Evolutionary conservation across 2,329 filamentous ascomycete genomes (phyloP).

Genomic region (Stagonosporopsis tanaceti): DNA sequence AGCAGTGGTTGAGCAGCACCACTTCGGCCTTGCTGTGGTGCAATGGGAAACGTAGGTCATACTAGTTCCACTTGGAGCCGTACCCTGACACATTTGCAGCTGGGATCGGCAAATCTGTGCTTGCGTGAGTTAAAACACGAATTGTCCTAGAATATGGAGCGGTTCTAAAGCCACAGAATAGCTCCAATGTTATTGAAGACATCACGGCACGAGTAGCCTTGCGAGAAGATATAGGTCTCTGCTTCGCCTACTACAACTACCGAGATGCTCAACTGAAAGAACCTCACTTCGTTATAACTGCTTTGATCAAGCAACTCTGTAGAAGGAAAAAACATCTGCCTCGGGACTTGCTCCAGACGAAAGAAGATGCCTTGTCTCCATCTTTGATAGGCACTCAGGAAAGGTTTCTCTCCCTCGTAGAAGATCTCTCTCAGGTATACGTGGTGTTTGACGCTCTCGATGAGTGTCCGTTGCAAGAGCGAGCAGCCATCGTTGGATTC

Average conservation of each 20-base stretch:
- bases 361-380: slow-evolving; percentile 16
- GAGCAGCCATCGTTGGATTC: slow-evolving; percentile 15
- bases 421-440: slow-evolving; percentile 14
- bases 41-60: slow-evolving; percentile 29
- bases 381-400: slow-evolving; percentile 22
- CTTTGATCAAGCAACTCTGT: slow-evolving; percentile 25
- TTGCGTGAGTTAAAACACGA: slow-evolving; percentile 16
- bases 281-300: slow-evolving; percentile 12
- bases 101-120: slow-evolving; percentile 35
- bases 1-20: slow-evolving; percentile 23
- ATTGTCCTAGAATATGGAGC: too few species aligned
- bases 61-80: neutral
- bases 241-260: slow-evolving; percentile 36
- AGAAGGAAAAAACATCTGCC: slow-evolving; percentile 15
- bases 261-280: slow-evolving; percentile 18
- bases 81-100: slow-evolving; percentile 21
- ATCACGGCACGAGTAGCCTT: slow-evolving; percentile 21
- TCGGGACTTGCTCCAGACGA: slow-evolving; percentile 13
- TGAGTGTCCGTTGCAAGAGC: slow-evolving; percentile 24
- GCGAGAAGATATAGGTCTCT: slow-evolving; percentile 21
- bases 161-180: slow-evolving; percentile 2
- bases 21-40: slow-evolving; percentile 31
- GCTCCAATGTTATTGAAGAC: slow-evolving; percentile 32
- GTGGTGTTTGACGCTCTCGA: slow-evolving; percentile 27
- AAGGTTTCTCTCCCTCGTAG: slow-evolving; percentile 13